Evolutionary conservation across 805 yeast species (phyloP), one percentile per base, ranked within the genome.

Genomic region (Alloascoidea africana): DNA sequence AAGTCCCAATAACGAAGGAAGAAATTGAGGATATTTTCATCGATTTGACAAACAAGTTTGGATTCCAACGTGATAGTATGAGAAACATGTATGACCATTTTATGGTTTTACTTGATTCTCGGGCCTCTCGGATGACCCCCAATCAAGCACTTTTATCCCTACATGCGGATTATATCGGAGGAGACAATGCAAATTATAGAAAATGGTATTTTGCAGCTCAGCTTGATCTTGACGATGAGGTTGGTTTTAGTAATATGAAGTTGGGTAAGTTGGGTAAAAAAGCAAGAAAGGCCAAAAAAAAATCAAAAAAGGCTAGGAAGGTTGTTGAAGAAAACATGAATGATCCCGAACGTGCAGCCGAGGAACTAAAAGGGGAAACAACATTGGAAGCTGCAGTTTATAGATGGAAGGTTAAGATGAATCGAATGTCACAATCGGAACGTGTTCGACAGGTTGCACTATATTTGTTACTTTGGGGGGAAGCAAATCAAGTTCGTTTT

Each of bases 201-300:
- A 85, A 82, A 56, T 89, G 97, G 97, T 85, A 76, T 54, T 82
- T 87, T 57, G 84, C 93, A 34, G 84, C 94, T 4, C 84, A 77
- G 55, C 60, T 80, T 30, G 86, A 78, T 45, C 56, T 79, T 36
- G 95, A 86, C 56, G 80, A 73, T 39, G 78, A 70, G 38, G 58
- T 73, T 33, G 80, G 80, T 2, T 66, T 68, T 51, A 60, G 67
- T 42, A 63, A 65, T 50, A 68, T 70, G 73, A 68, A 69, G 56
- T 56, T 71, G 41, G 76, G 73, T 4, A 62, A 63, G 39, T 58
- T 67, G 14, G 52, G 59, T 38, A 54, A 57, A 43, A 54, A 67
- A 41, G 63, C 66, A 44, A 53, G 59, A 36, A 63, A 63, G 50
- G 75, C 75, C 11, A 64, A 68, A 43, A 60, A 48, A 60, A 59